phyloP scores from a whole-genome alignment of 768 basidiomycete genomes.

The Tricholoma matsutake region DNA sequence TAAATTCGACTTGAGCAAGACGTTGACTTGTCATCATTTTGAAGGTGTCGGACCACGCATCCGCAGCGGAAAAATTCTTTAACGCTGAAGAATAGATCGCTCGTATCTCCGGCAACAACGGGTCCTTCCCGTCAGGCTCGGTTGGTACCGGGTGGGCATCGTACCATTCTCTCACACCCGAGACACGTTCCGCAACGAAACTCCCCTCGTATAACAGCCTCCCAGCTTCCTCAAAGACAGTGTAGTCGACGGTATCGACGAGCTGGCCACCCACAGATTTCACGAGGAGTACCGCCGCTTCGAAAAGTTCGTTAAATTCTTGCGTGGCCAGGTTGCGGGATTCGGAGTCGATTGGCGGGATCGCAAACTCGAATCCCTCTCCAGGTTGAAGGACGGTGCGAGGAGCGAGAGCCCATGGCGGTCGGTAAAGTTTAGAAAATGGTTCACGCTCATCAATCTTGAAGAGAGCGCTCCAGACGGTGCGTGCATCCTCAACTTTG shows the following conservation, averaged over 20 bases:
- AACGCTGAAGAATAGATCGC: not conserved
- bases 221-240: not conserved
- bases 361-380: not conserved
- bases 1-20: not conserved
- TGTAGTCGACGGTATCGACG: not conserved
- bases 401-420: not conserved
- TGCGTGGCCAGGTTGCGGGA: not conserved
- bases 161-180: not conserved
- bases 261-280: not conserved
- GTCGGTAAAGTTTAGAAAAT: not conserved
- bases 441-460: not conserved
- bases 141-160: not conserved
- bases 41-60: not conserved
- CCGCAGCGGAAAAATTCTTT: not conserved
- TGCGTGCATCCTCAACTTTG: not conserved
- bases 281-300: not conserved
- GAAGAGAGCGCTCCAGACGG: not conserved
- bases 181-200: constrained; percentile 1
- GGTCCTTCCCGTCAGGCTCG: not conserved
- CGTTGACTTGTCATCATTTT: constrained; percentile 2
- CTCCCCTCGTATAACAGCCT: not conserved
- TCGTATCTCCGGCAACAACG: not conserved
- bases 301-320: not conserved
- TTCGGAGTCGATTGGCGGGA: not conserved
- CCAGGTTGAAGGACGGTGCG: not conserved